Evolutionary conservation across 2,329 filamentous ascomycete species (phyloP), one percentile per base, ranked within the genome.

Genomic region (Proliferodiscus dingleyae): DNA sequence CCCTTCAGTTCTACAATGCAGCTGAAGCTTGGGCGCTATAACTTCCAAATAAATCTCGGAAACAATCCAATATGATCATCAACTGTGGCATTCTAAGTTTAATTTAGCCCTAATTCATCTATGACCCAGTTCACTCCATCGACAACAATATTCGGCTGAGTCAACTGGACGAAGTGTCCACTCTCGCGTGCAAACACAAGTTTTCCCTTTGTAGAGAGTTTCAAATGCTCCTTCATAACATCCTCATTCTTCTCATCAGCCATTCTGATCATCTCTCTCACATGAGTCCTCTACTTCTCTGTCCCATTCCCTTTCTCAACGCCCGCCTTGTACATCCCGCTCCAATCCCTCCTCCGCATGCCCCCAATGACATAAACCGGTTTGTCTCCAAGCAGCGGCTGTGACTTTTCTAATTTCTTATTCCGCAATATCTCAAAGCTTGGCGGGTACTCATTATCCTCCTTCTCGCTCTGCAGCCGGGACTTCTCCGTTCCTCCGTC

Each of bases 151-250:
- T 66, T 62, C 24, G 66, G 65, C 51, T 65, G 56, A 24, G 58
- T 65, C 24, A 68, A 26, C 40, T 68, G 60, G 2, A 67, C 54
- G 55, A 60, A 59, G 43, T 67, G 66, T 3, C 65, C 64, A 61
- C 64, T 67, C 49, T 63, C 50, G 1, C 8, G 38, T 1, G 61
- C 61, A 47, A 61, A 58, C 6, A 62, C 56, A 32, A 63, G 45
- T 45, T 59, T 51, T 6, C 54, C 54, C 42, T 50, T 61, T 1
- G 51, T 64, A 32, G 61, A 64, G 6, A 64, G 50, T 19, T 55
- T 61, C 46, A 60, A 46, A 13, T 54, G 49, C 40, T 61, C 54
- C 29, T 47, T 60, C 58, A 60, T 58, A 3, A 67, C 49, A n/a
- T 37, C 45, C 30, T 57, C 52, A 45, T 51, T 60, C 45, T 62